These are phyloP conservation scores for sunflower (Helianthus annuus) DNA, from an alignment of 129 eudicot genomes.

Conservation along the genomic window DNA sequence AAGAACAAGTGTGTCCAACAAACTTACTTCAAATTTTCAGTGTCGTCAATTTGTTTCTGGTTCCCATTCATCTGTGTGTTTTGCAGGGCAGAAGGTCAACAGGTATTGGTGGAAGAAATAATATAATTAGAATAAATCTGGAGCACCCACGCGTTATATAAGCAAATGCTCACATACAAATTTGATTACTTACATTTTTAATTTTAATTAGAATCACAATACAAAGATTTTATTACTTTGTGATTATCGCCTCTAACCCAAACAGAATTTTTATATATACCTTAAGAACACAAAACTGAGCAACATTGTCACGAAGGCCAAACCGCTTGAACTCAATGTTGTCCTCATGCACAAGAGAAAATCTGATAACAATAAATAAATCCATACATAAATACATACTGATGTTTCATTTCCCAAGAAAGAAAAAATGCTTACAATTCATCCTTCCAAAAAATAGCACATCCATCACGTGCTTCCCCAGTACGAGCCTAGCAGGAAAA, in stretches of 20 bases:
- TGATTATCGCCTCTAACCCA: neutral
- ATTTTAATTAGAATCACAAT: neutral
- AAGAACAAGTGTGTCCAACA: neutral
- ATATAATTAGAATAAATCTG: conserved; percentile 4
- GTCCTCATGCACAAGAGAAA: conserved; percentile 63
- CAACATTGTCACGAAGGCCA: conserved; percentile 84
- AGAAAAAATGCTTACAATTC: conserved; percentile 49
- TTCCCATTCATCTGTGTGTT: conserved; percentile 38
- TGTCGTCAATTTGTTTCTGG: conserved; percentile 14
- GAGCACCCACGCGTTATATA: neutral
- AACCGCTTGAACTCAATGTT: conserved; percentile 69
- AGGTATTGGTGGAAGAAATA: neutral
- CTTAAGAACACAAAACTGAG: conserved; percentile 89
- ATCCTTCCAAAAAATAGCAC: conserved; percentile 81
- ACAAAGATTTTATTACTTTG: neutral
- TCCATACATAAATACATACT: neutral
- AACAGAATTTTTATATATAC: conserved; percentile 33
- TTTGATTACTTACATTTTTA: neutral
- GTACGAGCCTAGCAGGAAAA: conserved; percentile 63
- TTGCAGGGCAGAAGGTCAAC: conserved; percentile 15
- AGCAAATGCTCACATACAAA: neutral
- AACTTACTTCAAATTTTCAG: conserved; percentile 45
- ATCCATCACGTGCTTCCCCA: conserved; percentile 84
- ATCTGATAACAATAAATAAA: conserved; percentile 39
- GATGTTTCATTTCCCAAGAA: conserved; percentile 1